Base-by-base conservation (phyloP, 2,329 filamentous ascomycete species). In the Colletotrichum spaethianum region DNA sequence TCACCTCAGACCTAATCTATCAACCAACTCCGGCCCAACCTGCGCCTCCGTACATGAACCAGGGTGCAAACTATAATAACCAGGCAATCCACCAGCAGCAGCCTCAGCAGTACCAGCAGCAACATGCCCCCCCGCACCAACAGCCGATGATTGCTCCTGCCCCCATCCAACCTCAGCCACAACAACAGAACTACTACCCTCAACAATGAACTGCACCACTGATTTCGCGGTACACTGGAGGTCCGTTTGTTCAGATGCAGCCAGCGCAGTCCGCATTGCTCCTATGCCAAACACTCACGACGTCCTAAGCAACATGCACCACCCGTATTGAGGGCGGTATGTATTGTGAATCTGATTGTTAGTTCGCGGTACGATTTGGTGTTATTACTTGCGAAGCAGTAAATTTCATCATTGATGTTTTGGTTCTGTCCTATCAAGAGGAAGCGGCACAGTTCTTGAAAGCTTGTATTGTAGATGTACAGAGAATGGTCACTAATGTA, bases 71-170 rank as follows among this genome's bases (percentile, higher is more conserved):
- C 46, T 46, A 56, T 12, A n/a, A 18, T n/a, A 12, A n/a, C 18
- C 52, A 36, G 31, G 7, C n/a, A 4, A 11, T 42, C 18, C 50
- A 40, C 36, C 26, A 50, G 26, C 59, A 73, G 31, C 76, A 77
- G 63, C 75, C 74, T 33, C 65, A 75, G 20, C 74, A 73, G 55
- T 59, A 72, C 46, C n/a, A n/a, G n/a, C 72, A 75, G 66, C 63
- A 73, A 60, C 74, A 74, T 12, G 64, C 74, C 33, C 50, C 75
- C n/a, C 16, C 6, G 28, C 28, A 28, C 7, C 73, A 69, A 64
- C 77, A 77, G 56, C 76, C 74, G 65, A 67, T 64, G 38, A 57
- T 64, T 67, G 33, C 66, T 62, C 50, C 53, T 8, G 53, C 57
- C 31, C 59, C 57, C 20, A 63, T 50, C 36, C 76, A 75, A 26